These are phyloP conservation scores for Psophocarpus tetragonolobus DNA, from an alignment of 306 rosid genomes.

Conservation along the genomic window DNA sequence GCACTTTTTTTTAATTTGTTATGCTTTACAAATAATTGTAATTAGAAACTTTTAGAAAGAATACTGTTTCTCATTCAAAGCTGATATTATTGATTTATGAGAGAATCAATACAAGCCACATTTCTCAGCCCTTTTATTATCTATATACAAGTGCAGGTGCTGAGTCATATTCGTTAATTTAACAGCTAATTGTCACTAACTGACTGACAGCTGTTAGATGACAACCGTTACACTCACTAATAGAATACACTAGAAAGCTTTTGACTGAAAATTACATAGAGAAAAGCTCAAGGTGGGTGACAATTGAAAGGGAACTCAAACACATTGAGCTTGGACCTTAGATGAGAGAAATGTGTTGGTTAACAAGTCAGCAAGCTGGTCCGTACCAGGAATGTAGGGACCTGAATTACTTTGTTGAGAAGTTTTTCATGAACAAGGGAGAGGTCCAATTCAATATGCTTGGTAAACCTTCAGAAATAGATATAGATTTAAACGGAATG, in stretches of 20 bases:
- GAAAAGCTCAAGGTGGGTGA: background rate
- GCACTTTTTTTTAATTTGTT: background rate
- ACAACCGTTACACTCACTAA: background rate
- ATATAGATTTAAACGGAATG: background rate
- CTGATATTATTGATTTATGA: background rate
- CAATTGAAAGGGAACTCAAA: too few species aligned
- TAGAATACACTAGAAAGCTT: background rate
- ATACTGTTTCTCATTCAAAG: background rate
- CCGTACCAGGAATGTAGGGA: background rate
- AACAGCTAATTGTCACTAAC: background rate
- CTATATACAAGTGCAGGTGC: background rate
- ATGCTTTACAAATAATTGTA: conserved; percentile 10
- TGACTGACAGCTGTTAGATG: background rate
- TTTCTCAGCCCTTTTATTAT: background rate
- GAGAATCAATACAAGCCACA: background rate
- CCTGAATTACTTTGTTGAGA: background rate
- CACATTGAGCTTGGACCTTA: background rate
- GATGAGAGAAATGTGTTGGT: background rate
- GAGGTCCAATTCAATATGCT: background rate
- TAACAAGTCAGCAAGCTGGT: background rate
- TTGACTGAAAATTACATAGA: background rate
- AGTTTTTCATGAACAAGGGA: background rate
- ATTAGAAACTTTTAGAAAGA: background rate
- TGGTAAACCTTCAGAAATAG: background rate
- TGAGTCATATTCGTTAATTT: too few species aligned